Conservation (phyloP, 345 rosid genomes). For the Combretum micranthum region DNA sequence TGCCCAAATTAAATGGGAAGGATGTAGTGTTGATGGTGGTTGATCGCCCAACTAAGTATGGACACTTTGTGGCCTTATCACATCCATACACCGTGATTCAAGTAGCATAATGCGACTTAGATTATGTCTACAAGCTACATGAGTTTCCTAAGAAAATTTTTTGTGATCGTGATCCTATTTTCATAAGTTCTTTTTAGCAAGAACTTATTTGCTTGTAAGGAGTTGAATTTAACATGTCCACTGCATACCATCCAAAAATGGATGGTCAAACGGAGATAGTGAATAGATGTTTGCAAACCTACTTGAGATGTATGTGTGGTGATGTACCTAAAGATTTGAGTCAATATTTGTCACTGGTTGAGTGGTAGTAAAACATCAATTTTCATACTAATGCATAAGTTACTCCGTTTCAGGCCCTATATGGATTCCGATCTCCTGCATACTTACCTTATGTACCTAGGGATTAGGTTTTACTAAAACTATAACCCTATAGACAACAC, state of each 20-base stretch:
- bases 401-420: not conserved
- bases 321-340: not conserved
- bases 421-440: not conserved
- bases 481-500: no score
- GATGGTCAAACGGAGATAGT: not conserved
- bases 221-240: not conserved
- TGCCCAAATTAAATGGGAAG: no score
- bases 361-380: not conserved
- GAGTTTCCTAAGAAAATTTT: not conserved
- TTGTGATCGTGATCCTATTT: not conserved
- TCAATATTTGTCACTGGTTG: not conserved
- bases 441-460: no score
- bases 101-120: not conserved
- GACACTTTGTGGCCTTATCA: not conserved
- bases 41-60: not conserved
- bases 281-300: not conserved
- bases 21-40: no score
- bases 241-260: not conserved
- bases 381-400: not conserved
- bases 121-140: not conserved
- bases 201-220: not conserved
- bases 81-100: not conserved
- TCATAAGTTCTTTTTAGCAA: not conserved
- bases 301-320: not conserved
- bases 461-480: no score